Base-by-base conservation (phyloP, 306 rosid species). In the Trifolium fragiferum region DNA sequence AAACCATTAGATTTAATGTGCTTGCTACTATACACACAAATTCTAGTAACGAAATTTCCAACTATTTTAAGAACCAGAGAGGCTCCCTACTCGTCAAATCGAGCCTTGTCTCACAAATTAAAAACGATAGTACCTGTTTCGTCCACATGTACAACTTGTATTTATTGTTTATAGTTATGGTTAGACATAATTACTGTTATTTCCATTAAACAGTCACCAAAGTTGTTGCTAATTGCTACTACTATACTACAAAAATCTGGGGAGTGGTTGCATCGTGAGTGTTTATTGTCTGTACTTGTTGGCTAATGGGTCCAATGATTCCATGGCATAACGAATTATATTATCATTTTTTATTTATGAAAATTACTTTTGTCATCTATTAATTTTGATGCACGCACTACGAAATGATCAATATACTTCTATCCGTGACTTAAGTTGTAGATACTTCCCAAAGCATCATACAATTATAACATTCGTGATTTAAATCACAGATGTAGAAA, bases 221-320 rank as follows among this genome's bases (percentile, higher is more conserved):
- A 60, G 25, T 68, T 80, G 68, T 46, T 25, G 27, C 27, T 25
- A 25, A 25, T 25, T 62, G 72, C 62, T 68, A 25, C 2, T 62
- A 68, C 62, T 68, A 60, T 60, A 47, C 62, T 68, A 76, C 70
- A 63, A 61, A 70, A 81, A 75, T 76, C 49, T 44, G 70, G 74
- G 70, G 74, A 76, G 81, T 76, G 19, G 81, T 81, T 81, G 76
- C 27, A 80, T 61, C 72, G 11, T 50, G 23, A 68, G 65, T 70
- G 74, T 70, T 76, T 70, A 23, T 81, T 81, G 84, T 76, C 74
- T 72, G 61, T 6, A 76, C 58, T 76, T 33, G 54, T 76, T 23
- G 53, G 74, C 16, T 47, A 49, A 6, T 76, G 58, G 78, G 81
- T 50, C 76, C 81, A 40, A 40, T 65, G 3, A 7, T 6, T 23